Base-by-base conservation (phyloP, 2,329 filamentous ascomycete genomes). In the Colletotrichum viniferum region DNA sequence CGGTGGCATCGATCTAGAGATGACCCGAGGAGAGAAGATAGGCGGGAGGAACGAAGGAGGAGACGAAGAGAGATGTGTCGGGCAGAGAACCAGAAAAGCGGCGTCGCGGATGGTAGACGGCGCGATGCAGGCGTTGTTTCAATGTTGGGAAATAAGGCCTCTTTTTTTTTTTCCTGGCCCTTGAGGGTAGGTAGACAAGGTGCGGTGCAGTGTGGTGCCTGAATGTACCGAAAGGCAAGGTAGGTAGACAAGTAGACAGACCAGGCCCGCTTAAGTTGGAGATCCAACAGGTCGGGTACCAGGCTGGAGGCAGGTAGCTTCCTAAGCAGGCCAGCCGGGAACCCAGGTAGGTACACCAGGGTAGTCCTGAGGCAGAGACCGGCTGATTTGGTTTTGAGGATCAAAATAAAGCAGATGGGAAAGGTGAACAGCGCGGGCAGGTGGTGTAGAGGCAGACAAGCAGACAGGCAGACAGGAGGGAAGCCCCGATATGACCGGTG, bases 131-230 rank as follows among this genome's bases (percentile, higher is more conserved):
- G 67, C 69, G 69, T 71, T 52, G 69, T 56, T 75, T 74, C 73
- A 75, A 73, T 73, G 69, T 60, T 73, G 62, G 58, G 69, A 70
- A 70, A 71, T 61, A 71, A 73, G 69, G 26, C 74, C 58, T 73
- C 78, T 79, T 76, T 78, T 80, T 79, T 78, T 79, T 79, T 81
- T 79, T 2, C 26, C 21, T 16, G 18, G 28, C 55, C 43, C 30
- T 55, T 61, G 32, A 34, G 32, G 64, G 64, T 36, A 56, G 55
- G 66, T 43, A 60, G 58, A 18, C 32, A 34, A 43, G 55, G 30
- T 36, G 67, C 62, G 61, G 60, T 52, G 43, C 38, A 36, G 72
- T 71, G 67, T 68, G 48, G 72, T 71, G 67, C 71, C 71, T 71
- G 60, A 48, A 52, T 52, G 43, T 52, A 52, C 43, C 43, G 60